These are phyloP conservation scores for Paramecium biaurelia DNA, from an alignment of 73 alveolate genomes.

Conservation along the genomic window DNA sequence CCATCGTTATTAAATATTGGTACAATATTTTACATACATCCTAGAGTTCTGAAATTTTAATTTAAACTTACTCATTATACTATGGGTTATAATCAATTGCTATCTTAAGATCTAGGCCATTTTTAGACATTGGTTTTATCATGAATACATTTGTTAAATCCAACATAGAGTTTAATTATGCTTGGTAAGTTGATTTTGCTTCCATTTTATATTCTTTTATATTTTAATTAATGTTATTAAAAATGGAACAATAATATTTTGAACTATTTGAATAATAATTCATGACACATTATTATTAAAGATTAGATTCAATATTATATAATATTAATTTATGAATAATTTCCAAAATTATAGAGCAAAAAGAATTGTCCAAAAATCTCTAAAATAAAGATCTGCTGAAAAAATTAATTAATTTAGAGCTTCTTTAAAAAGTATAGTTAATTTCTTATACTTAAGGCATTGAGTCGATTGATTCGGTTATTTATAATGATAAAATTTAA, in stretches of 20 bases:
- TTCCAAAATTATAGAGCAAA: not conserved
- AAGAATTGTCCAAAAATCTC: not conserved
- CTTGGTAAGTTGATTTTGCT: not conserved
- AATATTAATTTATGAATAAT: not conserved
- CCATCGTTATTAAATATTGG: constrained; percentile 16
- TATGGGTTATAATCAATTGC: not conserved
- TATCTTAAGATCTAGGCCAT: not conserved
- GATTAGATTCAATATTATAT: not conserved
- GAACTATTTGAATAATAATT: not conserved
- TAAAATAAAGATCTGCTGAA: not conserved
- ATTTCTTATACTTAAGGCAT: not conserved
- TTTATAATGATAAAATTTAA: not conserved
- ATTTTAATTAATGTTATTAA: not conserved
- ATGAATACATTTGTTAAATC: not conserved
- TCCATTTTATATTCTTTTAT: not conserved
- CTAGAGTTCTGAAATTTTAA: not conserved
- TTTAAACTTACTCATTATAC: not conserved
- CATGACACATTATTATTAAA: not conserved
- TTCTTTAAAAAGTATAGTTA: not conserved
- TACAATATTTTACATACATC: not conserved
- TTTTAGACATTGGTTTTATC: not conserved
- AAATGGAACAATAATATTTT: not conserved
- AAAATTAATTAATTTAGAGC: not conserved
- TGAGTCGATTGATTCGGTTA: not conserved
- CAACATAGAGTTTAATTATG: not conserved